These are phyloP conservation scores for Chenopodium quinoa DNA, from an alignment of 148 eudicot species.

Conservation along the genomic window DNA sequence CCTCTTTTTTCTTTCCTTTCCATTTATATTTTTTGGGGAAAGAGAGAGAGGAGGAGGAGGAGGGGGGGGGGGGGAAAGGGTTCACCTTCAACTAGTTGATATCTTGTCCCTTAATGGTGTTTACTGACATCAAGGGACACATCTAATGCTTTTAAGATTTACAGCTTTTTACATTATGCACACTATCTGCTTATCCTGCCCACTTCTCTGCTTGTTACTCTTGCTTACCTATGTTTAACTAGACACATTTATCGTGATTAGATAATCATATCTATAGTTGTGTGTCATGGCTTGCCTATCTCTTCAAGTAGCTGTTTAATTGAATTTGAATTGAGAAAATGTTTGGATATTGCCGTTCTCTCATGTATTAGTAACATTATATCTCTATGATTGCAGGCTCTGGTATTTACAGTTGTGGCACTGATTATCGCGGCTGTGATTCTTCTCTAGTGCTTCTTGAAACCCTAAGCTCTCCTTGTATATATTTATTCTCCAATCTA, in stretches of 20 bases:
- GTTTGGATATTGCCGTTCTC: not conserved
- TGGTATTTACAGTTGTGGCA: conserved; percentile 40
- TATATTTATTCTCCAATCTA: not conserved
- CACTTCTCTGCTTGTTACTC: not conserved
- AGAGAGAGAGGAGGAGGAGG: too few relatives aligned
- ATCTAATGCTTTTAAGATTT: not conserved
- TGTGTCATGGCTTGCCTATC: not conserved
- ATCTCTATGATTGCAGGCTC: conserved; percentile 41
- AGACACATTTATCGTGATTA: too few relatives aligned
- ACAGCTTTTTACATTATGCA: too few relatives aligned
- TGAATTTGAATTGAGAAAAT: not conserved
- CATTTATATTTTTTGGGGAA: too few relatives aligned
- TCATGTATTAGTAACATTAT: not conserved
- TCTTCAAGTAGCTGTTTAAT: not conserved
- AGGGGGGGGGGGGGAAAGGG: too few relatives aligned
- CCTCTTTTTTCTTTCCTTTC: not conserved
- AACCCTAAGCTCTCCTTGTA: not conserved
- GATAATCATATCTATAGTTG: not conserved
- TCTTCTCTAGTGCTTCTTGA: conserved; percentile 27
- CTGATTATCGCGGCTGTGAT: conserved; percentile 38
- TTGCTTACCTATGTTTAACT: not conserved
- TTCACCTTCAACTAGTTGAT: not conserved
- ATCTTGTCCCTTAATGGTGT: not conserved
- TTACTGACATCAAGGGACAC: not conserved
- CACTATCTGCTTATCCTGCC: too few relatives aligned